Conservation (phyloP, 495 filamentous ascomycete species). For the Penicillium manginii region DNA sequence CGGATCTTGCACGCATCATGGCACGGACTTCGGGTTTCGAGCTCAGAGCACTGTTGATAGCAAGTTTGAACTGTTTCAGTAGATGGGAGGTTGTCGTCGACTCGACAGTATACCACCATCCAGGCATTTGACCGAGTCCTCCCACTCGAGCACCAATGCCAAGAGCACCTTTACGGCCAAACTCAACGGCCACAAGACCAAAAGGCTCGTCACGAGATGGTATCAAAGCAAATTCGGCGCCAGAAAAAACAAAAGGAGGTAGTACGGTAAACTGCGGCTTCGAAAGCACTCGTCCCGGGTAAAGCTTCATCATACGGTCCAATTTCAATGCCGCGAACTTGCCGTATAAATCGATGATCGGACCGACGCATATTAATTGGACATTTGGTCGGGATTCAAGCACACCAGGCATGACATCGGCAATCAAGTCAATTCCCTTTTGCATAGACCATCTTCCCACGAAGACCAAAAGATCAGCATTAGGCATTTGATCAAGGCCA, state of each 20-base stretch:
- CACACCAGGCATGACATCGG: constrained; percentile 73
- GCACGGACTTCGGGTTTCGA: constrained; percentile 62
- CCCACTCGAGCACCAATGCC: constrained; percentile 70
- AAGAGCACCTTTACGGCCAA: constrained; percentile 76
- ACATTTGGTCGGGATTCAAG: constrained; percentile 68
- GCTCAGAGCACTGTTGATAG: constrained; percentile 67
- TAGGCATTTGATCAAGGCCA: constrained; percentile 63
- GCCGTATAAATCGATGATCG: constrained; percentile 78
- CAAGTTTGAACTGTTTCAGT: constrained; percentile 70
- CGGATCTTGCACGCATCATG: constrained; percentile 76
- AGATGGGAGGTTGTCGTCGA: constrained; percentile 71
- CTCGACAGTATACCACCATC: constrained; percentile 73
- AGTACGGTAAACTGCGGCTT: constrained; percentile 78
- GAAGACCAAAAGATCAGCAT: constrained; percentile 76
- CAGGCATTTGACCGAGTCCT: constrained; percentile 80
- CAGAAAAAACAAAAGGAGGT: constrained; percentile 76
- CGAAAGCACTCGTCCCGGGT: constrained; percentile 76
- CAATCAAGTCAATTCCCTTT: constrained; percentile 78
- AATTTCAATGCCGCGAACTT: constrained; percentile 78
- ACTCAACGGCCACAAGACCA: constrained; percentile 80
- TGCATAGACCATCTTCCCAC: constrained; percentile 81
- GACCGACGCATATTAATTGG: constrained; percentile 73
- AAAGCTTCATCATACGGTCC: constrained; percentile 70
- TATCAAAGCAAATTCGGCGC: constrained; percentile 79
- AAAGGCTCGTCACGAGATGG: constrained; percentile 82